A percentile compares a stretch with the other conserved stretches of the same genome.
Conservation (phyloP, 164 flowering plant species). For the Macadamia integrifolia region DNA sequence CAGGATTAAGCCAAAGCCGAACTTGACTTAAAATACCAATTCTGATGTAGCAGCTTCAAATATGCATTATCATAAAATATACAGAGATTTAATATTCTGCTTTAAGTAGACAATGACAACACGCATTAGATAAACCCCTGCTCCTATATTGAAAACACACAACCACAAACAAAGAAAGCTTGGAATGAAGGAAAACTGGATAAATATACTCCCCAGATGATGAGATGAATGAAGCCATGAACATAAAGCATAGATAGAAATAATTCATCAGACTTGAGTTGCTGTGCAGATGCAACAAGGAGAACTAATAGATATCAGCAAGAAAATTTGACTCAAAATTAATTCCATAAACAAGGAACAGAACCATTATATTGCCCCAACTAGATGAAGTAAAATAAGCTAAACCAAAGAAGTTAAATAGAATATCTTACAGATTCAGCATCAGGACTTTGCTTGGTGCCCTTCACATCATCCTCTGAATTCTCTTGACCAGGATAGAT, state of each 20-base stretch:
- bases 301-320: not conserved
- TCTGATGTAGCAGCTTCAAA: not conserved
- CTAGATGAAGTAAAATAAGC: not conserved
- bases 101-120: too few species aligned
- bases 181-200: too few species aligned
- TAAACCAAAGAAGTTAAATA: not conserved
- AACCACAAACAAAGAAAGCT: too few species aligned
- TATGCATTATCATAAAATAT: not conserved
- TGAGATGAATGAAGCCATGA: not conserved
- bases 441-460: conserved; percentile 29
- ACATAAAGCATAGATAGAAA: not conserved
- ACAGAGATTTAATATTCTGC: too few species aligned
- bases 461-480: conserved; percentile 31
- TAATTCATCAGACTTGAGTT: conserved; percentile 14
- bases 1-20: not conserved
- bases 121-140: too few species aligned
- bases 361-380: not conserved
- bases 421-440: conserved; percentile 37
- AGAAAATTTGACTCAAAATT: not conserved
- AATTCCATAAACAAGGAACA: not conserved
- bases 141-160: too few species aligned
- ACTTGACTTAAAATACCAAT: not conserved
- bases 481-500: conserved; percentile 26
- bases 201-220: too few species aligned
- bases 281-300: conserved; percentile 12